phyloP scores from a whole-genome alignment of 163 green algal genomes.

The Scenedesmus sp. region DNA sequence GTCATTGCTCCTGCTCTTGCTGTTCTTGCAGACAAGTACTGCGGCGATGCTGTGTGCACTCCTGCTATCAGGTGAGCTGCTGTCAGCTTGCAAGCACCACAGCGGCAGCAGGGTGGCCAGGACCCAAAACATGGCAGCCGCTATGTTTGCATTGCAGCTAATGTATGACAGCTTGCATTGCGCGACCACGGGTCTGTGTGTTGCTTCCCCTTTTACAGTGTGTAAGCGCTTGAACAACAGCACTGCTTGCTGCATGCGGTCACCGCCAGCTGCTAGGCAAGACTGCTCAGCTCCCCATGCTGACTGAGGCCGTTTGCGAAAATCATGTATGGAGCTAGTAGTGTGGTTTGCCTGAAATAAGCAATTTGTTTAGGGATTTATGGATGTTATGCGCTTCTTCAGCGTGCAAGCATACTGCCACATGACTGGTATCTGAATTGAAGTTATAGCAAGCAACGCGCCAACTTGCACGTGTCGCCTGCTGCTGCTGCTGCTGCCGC shows the following conservation, averaged over 20 bases:
- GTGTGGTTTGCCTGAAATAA: too few relatives aligned
- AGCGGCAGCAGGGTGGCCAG: neutral
- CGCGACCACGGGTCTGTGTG: neutral
- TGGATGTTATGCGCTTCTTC: neutral
- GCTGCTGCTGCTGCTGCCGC: neutral
- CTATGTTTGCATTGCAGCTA: neutral
- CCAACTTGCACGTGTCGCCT: neutral
- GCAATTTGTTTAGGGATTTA: too few relatives aligned
- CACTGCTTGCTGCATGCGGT: neutral
- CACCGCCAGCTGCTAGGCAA: neutral
- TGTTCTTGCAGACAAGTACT: conserved; percentile 82
- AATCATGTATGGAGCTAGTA: neutral
- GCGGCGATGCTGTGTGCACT: conserved; percentile 92
- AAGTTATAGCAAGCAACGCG: neutral
- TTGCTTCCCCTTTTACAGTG: neutral
- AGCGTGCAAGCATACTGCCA: neutral
- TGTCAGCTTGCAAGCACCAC: neutral
- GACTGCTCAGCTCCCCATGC: neutral
- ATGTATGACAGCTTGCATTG: neutral
- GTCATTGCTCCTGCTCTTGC: neutral
- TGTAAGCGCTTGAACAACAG: neutral
- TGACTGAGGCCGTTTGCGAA: neutral
- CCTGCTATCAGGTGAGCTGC: conserved; percentile 77
- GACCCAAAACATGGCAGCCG: neutral
- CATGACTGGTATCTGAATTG: neutral